These are phyloP conservation scores for Chlamydomonas incerta DNA, from an alignment of 139 green algal species.

Conservation along the genomic window DNA sequence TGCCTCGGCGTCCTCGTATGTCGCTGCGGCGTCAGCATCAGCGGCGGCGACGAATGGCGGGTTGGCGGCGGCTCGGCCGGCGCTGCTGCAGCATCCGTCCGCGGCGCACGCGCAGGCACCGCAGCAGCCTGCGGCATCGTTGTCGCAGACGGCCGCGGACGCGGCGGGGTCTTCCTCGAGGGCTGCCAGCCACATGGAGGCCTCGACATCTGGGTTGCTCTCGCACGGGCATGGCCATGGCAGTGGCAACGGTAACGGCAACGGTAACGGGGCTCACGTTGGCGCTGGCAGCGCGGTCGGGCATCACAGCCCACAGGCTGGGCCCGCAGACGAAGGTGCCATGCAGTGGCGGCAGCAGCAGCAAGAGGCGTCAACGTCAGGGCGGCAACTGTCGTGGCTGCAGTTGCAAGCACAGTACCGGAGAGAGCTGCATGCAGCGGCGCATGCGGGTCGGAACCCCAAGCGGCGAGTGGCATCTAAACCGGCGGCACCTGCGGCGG, in stretches of 20 bases:
- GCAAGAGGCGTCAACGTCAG: slow-evolving; percentile 2
- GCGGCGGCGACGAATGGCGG: not conserved
- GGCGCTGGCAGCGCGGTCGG: not conserved
- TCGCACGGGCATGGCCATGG: not conserved
- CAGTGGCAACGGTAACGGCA: slow-evolving; percentile 3
- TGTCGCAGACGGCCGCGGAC: too few species aligned
- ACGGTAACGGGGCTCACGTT: not conserved
- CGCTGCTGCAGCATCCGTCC: too few species aligned
- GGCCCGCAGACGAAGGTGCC: too few species aligned
- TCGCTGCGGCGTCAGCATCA: not conserved
- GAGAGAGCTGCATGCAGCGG: not conserved
- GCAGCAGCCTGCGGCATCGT: too few species aligned
- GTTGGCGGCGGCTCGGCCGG: not conserved
- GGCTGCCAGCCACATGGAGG: too few species aligned
- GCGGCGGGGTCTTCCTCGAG: too few species aligned
- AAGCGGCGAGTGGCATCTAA: not conserved
- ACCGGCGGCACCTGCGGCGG: not conserved
- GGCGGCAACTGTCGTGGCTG: slow-evolving; percentile 18
- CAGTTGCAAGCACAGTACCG: slow-evolving; percentile 25
- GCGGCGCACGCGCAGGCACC: too few species aligned
- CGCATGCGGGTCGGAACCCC: not conserved
- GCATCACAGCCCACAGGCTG: not conserved
- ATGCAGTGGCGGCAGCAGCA: not conserved
- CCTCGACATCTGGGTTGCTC: not conserved
- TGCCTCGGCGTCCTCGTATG: not conserved